A percentile compares a stretch with the other conserved stretches of the same genome.
These are phyloP conservation scores for Plasmodium knowlesi DNA, from an alignment of 169 alveolate genomes.

Conservation along the genomic window DNA sequence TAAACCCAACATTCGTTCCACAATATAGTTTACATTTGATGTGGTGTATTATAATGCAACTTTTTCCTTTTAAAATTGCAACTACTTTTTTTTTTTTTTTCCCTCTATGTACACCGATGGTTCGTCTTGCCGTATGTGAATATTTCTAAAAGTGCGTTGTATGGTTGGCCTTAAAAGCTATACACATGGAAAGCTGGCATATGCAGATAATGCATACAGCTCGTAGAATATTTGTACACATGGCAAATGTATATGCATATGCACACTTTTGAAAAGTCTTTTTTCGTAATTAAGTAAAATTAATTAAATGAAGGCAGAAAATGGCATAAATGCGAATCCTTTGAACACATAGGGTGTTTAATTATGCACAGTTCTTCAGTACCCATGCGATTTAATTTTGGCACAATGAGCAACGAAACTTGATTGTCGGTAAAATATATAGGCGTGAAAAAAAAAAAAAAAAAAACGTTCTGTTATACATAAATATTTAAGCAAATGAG, in stretches of 20 bases:
- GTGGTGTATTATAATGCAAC: not conserved
- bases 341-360: not conserved
- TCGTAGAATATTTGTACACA: not conserved
- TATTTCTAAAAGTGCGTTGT: not conserved
- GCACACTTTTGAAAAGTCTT: slow-evolving; percentile 1
- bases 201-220: not conserved
- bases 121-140: not conserved
- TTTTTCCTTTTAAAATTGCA: not conserved
- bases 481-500: not conserved
- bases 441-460: not conserved
- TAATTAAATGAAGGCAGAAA: not conserved
- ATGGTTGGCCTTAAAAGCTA: not conserved
- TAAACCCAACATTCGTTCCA: not conserved
- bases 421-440: not conserved
- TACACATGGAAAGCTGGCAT: not conserved
- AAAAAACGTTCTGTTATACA: not conserved
- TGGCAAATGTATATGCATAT: not conserved
- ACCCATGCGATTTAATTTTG: not conserved
- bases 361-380: not conserved
- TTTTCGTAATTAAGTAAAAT: not conserved
- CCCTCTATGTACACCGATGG: not conserved
- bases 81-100: not conserved
- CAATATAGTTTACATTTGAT: not conserved
- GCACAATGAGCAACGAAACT: not conserved
- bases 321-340: not conserved